These are phyloP conservation scores for Fusarium sp. DNA, from an alignment of 2,329 filamentous ascomycete species.

Conservation along the genomic window DNA sequence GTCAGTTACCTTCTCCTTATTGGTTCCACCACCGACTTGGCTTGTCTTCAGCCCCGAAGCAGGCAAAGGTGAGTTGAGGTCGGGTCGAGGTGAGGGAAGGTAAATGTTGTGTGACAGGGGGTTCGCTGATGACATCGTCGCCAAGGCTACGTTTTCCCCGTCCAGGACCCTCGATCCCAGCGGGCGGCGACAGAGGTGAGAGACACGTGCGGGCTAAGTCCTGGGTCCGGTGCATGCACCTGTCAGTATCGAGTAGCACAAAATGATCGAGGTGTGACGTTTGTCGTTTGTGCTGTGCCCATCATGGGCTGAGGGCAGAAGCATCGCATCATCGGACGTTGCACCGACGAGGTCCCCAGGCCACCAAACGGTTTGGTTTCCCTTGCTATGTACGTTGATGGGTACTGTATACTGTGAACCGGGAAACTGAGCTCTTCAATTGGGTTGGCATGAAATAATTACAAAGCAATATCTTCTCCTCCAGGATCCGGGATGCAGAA, in stretches of 20 bases:
- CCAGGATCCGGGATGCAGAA: conserved; percentile 5
- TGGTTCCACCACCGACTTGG: neutral
- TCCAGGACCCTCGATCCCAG: neutral
- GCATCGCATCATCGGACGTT: conserved; percentile 36
- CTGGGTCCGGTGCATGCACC: conserved; percentile 1
- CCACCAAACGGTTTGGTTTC: too few relatives aligned
- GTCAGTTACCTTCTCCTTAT: neutral
- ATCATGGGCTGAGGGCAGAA: conserved; percentile 33
- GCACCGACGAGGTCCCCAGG: conserved; percentile 6
- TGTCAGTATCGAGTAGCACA: conserved; percentile 14
- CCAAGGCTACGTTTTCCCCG: neutral
- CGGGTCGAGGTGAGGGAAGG: neutral
- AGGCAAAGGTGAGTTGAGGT: conserved; percentile 1
- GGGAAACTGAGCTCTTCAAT: neutral
- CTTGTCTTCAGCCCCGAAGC: neutral
- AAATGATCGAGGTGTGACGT: conserved; percentile 34
- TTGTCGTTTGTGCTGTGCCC: conserved; percentile 26
- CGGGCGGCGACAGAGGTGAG: neutral
- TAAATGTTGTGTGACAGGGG: conserved; percentile 19
- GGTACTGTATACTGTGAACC: neutral
- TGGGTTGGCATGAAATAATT: conserved; percentile 8
- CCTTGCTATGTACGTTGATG: too few relatives aligned
- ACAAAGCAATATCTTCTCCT: conserved; percentile 5
- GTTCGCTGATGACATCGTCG: conserved; percentile 28
- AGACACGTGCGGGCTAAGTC: neutral